These are phyloP conservation scores for Microdochium trichocladiopsis DNA, from an alignment of 2,329 filamentous ascomycete species.

Conservation along the genomic window DNA sequence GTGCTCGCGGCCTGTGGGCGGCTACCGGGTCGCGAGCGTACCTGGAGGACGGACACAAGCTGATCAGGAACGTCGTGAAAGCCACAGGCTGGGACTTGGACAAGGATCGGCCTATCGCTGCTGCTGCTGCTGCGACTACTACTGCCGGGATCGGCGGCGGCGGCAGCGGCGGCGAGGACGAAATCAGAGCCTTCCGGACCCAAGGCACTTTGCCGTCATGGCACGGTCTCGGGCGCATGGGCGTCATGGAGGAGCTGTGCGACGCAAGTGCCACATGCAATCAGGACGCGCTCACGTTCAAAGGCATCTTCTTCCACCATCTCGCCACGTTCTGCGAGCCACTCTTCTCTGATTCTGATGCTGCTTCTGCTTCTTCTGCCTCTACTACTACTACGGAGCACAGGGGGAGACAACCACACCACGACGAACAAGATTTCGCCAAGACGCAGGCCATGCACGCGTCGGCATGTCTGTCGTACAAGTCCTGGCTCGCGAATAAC, in stretches of 20 bases:
- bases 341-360: constrained; percentile 35
- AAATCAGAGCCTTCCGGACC: constrained; percentile 17
- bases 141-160: background rate
- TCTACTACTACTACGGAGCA: constrained; percentile 3
- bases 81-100: constrained; percentile 68
- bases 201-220: constrained; percentile 44
- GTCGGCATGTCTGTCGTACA: constrained; percentile 57
- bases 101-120: constrained; percentile 4
- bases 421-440: constrained; percentile 20
- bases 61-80: constrained; percentile 65
- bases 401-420: constrained; percentile 7
- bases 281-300: constrained; percentile 85
- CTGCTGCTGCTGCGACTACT: background rate
- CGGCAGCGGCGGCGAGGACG: constrained; percentile 30
- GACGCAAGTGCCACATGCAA: constrained; percentile 69
- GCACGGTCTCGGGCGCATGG: constrained; percentile 70
- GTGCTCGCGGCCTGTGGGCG: constrained; percentile 72
- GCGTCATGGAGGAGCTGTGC: constrained; percentile 78
- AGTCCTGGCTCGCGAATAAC: constrained; percentile 73
- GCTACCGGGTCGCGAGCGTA: constrained; percentile 67
- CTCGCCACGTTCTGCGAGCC: constrained; percentile 70
- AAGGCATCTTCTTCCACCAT: constrained; percentile 92
- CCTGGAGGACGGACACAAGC: constrained; percentile 69
- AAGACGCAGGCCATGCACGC: constrained; percentile 38
- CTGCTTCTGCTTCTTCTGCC: too few species aligned